A percentile compares a stretch with the other conserved stretches of the same genome.
Conservation (phyloP, 148 eudicot genomes). For the Fallopia convolvulus region DNA sequence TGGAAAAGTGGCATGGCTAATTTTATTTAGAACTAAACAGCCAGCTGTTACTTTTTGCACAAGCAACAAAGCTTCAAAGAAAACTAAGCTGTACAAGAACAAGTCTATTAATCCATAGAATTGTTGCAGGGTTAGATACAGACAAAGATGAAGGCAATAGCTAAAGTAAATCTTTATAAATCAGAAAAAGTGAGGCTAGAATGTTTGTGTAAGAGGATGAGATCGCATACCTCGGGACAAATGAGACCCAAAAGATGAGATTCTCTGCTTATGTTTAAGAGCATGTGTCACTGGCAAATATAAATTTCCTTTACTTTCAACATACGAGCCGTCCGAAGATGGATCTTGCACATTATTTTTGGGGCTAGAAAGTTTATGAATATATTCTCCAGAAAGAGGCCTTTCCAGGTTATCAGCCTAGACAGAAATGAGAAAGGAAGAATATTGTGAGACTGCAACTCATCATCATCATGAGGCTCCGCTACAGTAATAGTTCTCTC, state of each 20-base stretch:
- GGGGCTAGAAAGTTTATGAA: not conserved
- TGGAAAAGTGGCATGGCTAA: not conserved
- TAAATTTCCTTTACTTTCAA: conserved; percentile 33
- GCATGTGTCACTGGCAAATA: conserved; percentile 33
- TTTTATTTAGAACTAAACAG: not conserved
- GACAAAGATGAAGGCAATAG: not conserved
- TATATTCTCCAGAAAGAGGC: not conserved
- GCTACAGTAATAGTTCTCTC: too few species aligned
- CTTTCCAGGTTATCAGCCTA: not conserved
- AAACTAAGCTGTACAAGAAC: not conserved
- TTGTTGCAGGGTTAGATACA: not conserved
- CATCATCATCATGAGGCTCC: too few species aligned
- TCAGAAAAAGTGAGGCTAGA: not conserved
- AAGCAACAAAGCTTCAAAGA: not conserved
- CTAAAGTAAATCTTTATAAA: not conserved
- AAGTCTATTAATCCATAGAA: not conserved
- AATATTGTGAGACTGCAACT: not conserved
- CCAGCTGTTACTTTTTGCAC: not conserved
- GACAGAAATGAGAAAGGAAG: not conserved
- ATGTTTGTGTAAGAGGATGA: not conserved
- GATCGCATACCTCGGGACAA: conserved; percentile 40
- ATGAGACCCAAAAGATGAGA: conserved; percentile 33
- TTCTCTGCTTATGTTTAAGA: conserved; percentile 20
- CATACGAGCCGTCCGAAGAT: conserved; percentile 24
- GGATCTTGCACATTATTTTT: conserved; percentile 7